Base-by-base conservation (phyloP, 2,329 filamentous ascomycete species). In the Fusarium oligoseptatum region DNA sequence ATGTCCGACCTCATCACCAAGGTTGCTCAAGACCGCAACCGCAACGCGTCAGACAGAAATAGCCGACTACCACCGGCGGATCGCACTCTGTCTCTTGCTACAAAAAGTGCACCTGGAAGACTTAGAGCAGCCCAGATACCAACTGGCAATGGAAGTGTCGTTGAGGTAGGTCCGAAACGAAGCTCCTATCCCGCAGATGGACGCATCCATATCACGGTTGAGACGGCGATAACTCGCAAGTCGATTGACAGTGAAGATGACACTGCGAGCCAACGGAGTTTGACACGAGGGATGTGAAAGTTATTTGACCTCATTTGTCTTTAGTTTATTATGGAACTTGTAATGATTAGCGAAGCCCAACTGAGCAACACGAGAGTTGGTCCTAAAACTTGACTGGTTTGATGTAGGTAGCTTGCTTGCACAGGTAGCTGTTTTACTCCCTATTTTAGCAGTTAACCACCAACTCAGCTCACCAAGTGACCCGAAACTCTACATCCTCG, bases 401-500 rank as follows among this genome's bases (percentile, higher is more conserved):
- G 48, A 52, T 52, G n/a, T 52, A 43, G 39, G 39, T 43, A n/a
- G 48, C 24, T 29, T 6, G 12, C 50, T 55, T 20, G 50, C n/a
- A 14, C 29, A 34, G 8, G 20, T 55, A 55, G 7, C 34, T n/a
- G 27, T 9, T 20, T 55, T 14, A 14, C 27, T 15, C 17, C 12
- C 12, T 34, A 1, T 34, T n/a, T 55, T 55, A 2, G n/a, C n/a
- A 32, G 50, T 55, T 34, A 9, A 22, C 29, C n/a, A 34, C 50
- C 2, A 20, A 29, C 10, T 37, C 24, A 14, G n/a, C 20, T 65
- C 41, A 64, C 57, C 50, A 41, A 50, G 71, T 32, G 60, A 71
- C 48, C 24, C 56, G 71, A 56, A 73, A 63, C 52, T 73, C 32
- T 11, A 70, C 61, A 20, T 55, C 32, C 45, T 60, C 27, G 15